Base-by-base conservation (phyloP, 2,329 filamentous ascomycete genomes). In the Penicillium sp. region DNA sequence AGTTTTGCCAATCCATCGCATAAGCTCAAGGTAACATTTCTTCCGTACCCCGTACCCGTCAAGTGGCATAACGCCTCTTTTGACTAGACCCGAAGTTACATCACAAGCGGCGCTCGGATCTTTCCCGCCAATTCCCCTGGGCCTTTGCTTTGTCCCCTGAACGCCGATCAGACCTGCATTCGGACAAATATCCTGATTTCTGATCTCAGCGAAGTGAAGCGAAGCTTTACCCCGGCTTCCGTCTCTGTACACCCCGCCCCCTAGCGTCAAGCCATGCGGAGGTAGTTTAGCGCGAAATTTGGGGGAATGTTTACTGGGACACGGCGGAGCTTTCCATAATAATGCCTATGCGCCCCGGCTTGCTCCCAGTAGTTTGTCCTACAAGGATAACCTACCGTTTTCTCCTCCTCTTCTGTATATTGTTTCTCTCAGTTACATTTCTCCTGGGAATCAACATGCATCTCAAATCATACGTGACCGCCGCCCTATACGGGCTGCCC, bases 381-480 rank as follows among this genome's bases (percentile, higher is more conserved):
- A 50, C 60, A 29, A 64, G 64, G 16, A 46, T 69, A 51, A 59
- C 64, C 25, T 49, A 52, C 50, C 62, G 64, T 50, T 35, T 68
- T 25, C 50, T 68, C 13, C 36, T 59, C 40, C 19, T 65, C 25
- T 69, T 64, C 49, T 61, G 54, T 47, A 49, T 64, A 39, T 41
- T 71, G 19, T 68, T 65, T 48, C 52, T 71, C 25, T 48, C 56
- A 22, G 46, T 65, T 49, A 61, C 60, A 36, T 46, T 49, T 31
- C 50, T 64, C 13, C 49, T 72, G 33, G 59, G 61, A 22, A 41
- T 64, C 64, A 67, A 55, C 46, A 72, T 72, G 69, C 66, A 70
- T 57, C 39, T 72, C 54, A 65, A 63, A 37, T 59, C 60, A 11
- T 68, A 65, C 49, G 49, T 68, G 6, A 57, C 66, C 16, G 62